Conservation (phyloP, 768 basidiomycete species). For the Postia placenta region DNA sequence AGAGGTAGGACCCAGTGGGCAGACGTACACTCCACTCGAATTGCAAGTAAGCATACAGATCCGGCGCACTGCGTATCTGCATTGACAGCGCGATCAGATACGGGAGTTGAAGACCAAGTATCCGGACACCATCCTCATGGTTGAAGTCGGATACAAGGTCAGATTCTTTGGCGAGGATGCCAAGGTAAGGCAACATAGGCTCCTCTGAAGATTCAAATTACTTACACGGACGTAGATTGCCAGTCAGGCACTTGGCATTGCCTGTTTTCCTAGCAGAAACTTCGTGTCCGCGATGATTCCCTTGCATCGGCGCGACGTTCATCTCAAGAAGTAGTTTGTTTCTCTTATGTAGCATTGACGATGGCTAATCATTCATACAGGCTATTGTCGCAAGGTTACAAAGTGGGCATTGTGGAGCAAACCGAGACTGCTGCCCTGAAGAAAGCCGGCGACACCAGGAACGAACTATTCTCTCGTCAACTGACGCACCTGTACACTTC, state of each 20-base stretch:
- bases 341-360: background rate
- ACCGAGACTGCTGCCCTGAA: constrained; percentile 87
- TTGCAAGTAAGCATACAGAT: constrained; percentile 39
- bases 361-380: constrained; percentile 28
- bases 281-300: constrained; percentile 75
- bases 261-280: constrained; percentile 65
- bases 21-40: constrained; percentile 74
- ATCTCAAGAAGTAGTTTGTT: constrained; percentile 61
- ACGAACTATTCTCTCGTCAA: constrained; percentile 65
- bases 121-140: constrained; percentile 62
- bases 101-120: constrained; percentile 54
- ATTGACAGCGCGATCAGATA: constrained; percentile 7
- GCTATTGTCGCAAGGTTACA: constrained; percentile 70
- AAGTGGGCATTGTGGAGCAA: constrained; percentile 81
- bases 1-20: constrained; percentile 61
- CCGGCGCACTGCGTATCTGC: background rate
- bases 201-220: background rate
- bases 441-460: constrained; percentile 71
- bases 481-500: constrained; percentile 80
- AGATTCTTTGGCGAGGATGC: constrained; percentile 84
- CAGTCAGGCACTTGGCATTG: constrained; percentile 72
- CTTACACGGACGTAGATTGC: constrained; percentile 58
- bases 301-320: constrained; percentile 56
- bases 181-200: constrained; percentile 36
- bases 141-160: constrained; percentile 83